Evolutionary conservation across 2,329 filamentous ascomycete genomes (phyloP), one percentile per base, ranked within the genome.

Genomic region (Mariannaea sp.): DNA sequence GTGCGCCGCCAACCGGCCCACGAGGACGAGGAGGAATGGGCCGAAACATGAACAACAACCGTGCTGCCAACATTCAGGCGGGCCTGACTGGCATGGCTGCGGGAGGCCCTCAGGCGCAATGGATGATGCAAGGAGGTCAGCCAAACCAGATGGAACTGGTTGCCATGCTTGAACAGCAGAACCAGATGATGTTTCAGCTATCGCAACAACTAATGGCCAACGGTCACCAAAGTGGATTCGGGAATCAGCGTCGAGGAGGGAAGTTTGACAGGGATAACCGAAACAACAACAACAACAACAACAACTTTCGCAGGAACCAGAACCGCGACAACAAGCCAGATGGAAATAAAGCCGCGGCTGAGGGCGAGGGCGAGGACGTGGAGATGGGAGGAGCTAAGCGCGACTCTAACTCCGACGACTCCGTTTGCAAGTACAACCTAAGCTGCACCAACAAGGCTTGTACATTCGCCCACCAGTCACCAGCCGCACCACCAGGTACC

Each of bases 391-490:
- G 75, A 47, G 70, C 70, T 61, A 78, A 74, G 73, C 82, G 73
- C 68, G 84, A 77, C 75, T 77, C 71, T 30, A 84, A 79, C 65
- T 76, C 78, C n/a, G 80, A 85, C 5, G 83, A 89, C 42, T 88
- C 80, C 12, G 78, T 93, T 57, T 99, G 94, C 83, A 90, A 89
- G 67, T 99, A 86, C 78, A 97, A 97, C 75, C 78, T 94, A 48
- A 80, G 83, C 58, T 99, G 94, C 77, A 90, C 88, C 32, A 95
- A 95, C 73, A 85, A 84, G 62, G 90, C 95, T 57, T 99, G 94
- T 76, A 88, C 87, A 61, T 99, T 91, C 71, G 94, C 91, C 14
- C 94, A 99, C 68, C 93, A 97, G 75, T 96, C 92, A 13, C 92
- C 94, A 2, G 92, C 89, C 2, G 92, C 93, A 26, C 88, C 90